Evolutionary conservation across 345 rosid genomes (phyloP).

Genomic region (Salix dunnii): DNA sequence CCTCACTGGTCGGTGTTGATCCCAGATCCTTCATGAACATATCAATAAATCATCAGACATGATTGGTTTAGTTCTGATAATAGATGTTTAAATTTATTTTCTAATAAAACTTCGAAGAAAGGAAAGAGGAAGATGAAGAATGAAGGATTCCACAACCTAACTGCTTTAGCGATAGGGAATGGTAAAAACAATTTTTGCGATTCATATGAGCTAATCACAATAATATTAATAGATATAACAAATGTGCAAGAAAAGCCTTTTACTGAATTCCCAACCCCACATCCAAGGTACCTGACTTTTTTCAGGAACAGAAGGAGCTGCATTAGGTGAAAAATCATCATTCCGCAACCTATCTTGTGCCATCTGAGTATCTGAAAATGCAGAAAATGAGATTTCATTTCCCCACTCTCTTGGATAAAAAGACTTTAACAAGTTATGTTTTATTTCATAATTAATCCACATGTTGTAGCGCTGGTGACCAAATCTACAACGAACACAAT

Average conservation of each 20-base stretch:
- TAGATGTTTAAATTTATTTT: background rate
- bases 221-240: background rate
- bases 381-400: conserved; percentile 7
- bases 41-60: background rate
- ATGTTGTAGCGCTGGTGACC: background rate
- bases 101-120: background rate
- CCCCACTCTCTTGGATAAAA: background rate
- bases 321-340: conserved; percentile 17
- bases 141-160: background rate
- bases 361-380: conserved; percentile 19
- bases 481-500: background rate
- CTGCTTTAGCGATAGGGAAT: background rate
- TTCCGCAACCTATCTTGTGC: conserved; percentile 19
- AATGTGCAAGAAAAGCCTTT: background rate
- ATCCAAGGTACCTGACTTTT: conserved; percentile 33
- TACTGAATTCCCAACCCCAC: background rate
- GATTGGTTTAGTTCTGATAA: background rate
- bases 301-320: conserved; percentile 25
- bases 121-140: background rate
- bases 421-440: background rate
- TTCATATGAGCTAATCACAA: background rate
- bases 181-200: background rate
- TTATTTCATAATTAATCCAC: background rate
- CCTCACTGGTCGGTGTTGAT: background rate
- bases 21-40: conserved; percentile 9